Percentiles rank a stretch among this genome's conserved stretches.
Evolutionary conservation across 202 grass and related monocot genomes (phyloP).

Genomic region (Zizania palustris): DNA sequence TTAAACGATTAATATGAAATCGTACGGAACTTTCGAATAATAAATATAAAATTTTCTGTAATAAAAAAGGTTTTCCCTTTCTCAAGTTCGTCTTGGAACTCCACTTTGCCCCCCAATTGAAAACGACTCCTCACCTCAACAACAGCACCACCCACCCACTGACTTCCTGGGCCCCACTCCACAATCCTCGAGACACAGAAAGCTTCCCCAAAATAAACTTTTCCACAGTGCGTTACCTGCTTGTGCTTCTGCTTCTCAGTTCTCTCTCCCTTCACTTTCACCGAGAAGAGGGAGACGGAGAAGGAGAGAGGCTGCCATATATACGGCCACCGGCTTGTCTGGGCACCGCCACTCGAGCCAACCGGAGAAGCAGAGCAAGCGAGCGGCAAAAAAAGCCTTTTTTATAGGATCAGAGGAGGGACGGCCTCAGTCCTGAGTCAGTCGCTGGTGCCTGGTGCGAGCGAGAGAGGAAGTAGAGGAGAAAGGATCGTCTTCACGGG

Average conservation of each 20-base stretch:
- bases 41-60: too few species aligned
- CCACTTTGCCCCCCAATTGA: conserved; percentile 17
- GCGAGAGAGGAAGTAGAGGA: conserved; percentile 3
- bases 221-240: background rate
- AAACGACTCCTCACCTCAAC: conserved; percentile 41
- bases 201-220: conserved; percentile 28
- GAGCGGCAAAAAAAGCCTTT: background rate
- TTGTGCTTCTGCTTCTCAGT: background rate
- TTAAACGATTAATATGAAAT: too few species aligned
- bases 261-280: too few species aligned
- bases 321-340: background rate
- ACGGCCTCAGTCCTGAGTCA: background rate
- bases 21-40: too few species aligned
- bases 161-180: background rate
- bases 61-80: conserved; percentile 33
- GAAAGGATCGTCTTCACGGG: conserved; percentile 13
- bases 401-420: conserved; percentile 25
- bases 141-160: background rate
- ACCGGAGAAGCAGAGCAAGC: conserved; percentile 10
- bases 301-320: background rate
- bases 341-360: conserved; percentile 28
- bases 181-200: background rate
- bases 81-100: conserved; percentile 30
- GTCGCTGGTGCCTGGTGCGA: background rate
- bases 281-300: background rate